A percentile compares a stretch with the other conserved stretches of the same genome.
These are phyloP conservation scores for Crassisporium funariophilum DNA, from an alignment of 768 basidiomycete species.

Conservation along the genomic window DNA sequence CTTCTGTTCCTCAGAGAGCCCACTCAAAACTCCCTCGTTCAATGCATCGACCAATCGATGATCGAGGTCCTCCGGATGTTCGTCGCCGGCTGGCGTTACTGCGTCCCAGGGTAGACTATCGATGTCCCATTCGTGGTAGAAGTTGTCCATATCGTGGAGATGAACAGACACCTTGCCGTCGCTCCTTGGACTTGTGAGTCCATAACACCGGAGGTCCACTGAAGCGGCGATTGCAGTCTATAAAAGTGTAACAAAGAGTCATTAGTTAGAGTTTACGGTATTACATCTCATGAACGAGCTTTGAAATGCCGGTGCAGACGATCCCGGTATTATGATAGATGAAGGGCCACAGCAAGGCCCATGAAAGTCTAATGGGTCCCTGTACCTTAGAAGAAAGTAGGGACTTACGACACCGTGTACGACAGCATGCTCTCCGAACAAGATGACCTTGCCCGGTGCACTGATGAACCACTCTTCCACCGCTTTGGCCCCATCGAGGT, in stretches of 20 bases:
- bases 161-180: slow-evolving; percentile 76
- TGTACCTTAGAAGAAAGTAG: slow-evolving; percentile 20
- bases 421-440: slow-evolving; percentile 99
- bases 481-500: slow-evolving; percentile 33
- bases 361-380: slow-evolving; percentile 13
- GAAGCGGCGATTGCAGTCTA: slow-evolving; percentile 95
- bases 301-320: slow-evolving; percentile 26
- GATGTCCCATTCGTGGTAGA: slow-evolving; percentile 81
- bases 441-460: slow-evolving; percentile 95
- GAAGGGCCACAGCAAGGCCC: neutral
- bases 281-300: slow-evolving; percentile 1
- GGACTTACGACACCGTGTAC: slow-evolving; percentile 91
- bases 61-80: slow-evolving; percentile 71
- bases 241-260: slow-evolving; percentile 5
- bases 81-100: slow-evolving; percentile 55
- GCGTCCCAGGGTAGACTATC: slow-evolving; percentile 79
- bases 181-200: slow-evolving; percentile 71
- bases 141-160: slow-evolving; percentile 77
- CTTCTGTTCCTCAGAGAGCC: slow-evolving; percentile 37
- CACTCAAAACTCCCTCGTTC: slow-evolving; percentile 42
- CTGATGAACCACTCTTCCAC: slow-evolving; percentile 79
- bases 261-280: slow-evolving; percentile 12
- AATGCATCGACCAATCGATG: slow-evolving; percentile 73
- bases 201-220: slow-evolving; percentile 94
- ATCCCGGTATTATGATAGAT: slow-evolving; percentile 22